Base-by-base conservation (phyloP, 345 rosid genomes). In the Arabidopsis arenosa region DNA sequence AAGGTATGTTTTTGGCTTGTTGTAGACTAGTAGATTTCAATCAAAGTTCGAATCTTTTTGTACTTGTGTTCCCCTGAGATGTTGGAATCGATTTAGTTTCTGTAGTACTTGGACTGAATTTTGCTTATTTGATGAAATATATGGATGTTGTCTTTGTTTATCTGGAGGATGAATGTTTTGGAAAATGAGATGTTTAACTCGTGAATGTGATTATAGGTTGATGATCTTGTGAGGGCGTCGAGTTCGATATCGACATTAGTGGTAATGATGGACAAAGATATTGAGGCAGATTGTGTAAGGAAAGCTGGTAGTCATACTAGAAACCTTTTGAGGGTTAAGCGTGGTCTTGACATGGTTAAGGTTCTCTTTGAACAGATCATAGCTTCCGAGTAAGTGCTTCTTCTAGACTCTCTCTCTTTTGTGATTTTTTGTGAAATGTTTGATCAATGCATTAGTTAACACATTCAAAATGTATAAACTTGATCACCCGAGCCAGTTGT, bases 341-440 rank as follows among this genome's bases (percentile, higher is more conserved):
- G 99, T 15, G 99, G 97, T 48, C 84, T 95, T 44, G 99, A 92
- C 76, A 89, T 95, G 99, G 97, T 92, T 65, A 87, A 78, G 83
- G 89, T 92, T 47, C 90, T 95, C 18, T 92, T 92, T 48, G 92
- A 89, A 76, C 88, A 90, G 76, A 86, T 95, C 23, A 57, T 95
- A 9, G 79, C 80, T 66, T 74, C 95, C 35, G 85, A 85, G 98
- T 91, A 86, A 11, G 96, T 80, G 23, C 2, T 44, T 54, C 62
- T 44, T 66, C 7, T 65, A 0, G 4, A 36, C 7, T 13, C 37
- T 53, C 37, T 53, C 48, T 52, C 43, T 52, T 62, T 2, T 66
- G 45, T 49, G 0, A 10, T 5, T 44, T 28, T n/a, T 41, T 40
- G 7, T 49, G 52, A 15, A 51, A 11, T 14, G 4, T 68, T 54